Evolutionary conservation across 2,329 filamentous ascomycete species (phyloP), one percentile per base, ranked within the genome.

Genomic region (Colletotrichum sansevieriae): DNA sequence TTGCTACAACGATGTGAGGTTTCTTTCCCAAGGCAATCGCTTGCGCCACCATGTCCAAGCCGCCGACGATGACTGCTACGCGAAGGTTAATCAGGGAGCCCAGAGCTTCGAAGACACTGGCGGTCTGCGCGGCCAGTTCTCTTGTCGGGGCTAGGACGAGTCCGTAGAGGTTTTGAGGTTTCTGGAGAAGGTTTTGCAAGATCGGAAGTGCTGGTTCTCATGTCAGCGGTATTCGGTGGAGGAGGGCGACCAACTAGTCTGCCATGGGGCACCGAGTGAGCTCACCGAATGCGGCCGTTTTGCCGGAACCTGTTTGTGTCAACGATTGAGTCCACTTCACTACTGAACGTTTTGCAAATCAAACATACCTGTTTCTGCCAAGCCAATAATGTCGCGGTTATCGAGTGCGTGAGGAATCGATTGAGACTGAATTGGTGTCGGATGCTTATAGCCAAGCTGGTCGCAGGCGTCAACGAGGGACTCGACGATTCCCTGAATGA

Each of bases 31-130:
- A 87, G 0, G 95, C 92, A 71, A 99, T 97, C 1, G 92, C 82
- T 78, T 99, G 96, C 0, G 93, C 88, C 1, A 98, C 92, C 93
- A 98, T 98, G 72, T 98, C 95, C 85, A 98, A 90, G 49, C 96
- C 96, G 74, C 96, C 96, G 1, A 98, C 93, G 49, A 99, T 90
- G 15, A 95, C 91, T 7, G 93, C 91, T 75, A 90, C 94, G 75
- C 94, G 90, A 43, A 98, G 91, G n/a, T 90, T 92, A 73, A 99
- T 98, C 33, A 94, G 84, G 10, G 92, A 90, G 5, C 95, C 95
- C 1, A 99, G 86, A 0, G 93, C 93, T 76, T 98, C 95, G 73
- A 98, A 95, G 3, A 92, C 87, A 77, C 97, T 88, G 4, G 92
- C 91, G 72, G 98, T 98, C 78, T 99, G 96, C 69, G 92, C 92